These are phyloP conservation scores for Multifurca ochricompacta DNA, from an alignment of 768 basidiomycete species.

Conservation along the genomic window DNA sequence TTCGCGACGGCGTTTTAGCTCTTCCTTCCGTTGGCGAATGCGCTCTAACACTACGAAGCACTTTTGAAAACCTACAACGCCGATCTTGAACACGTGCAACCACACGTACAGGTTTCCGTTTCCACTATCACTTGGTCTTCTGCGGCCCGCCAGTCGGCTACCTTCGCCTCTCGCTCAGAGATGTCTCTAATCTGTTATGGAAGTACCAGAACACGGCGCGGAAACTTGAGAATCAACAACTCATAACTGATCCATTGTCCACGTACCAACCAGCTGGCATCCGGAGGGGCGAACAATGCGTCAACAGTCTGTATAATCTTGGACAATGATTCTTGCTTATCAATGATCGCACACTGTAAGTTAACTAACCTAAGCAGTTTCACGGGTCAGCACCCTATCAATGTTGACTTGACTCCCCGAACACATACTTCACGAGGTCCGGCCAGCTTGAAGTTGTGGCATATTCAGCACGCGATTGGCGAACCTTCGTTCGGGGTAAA, in stretches of 20 bases:
- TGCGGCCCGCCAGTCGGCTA: slow-evolving; percentile 33
- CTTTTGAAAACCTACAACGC: slow-evolving; percentile 8
- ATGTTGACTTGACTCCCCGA: background rate
- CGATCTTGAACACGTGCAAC: slow-evolving; percentile 21
- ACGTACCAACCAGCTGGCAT: slow-evolving; percentile 11
- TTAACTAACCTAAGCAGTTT: slow-evolving; percentile 38
- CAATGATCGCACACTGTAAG: slow-evolving; percentile 44
- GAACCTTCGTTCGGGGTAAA: slow-evolving; percentile 1
- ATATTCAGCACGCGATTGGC: slow-evolving; percentile 20
- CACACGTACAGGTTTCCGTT: slow-evolving; percentile 34
- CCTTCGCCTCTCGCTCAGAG: slow-evolving; percentile 52
- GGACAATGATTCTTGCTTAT: slow-evolving; percentile 41
- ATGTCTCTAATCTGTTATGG: slow-evolving; percentile 55
- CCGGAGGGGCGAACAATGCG: slow-evolving; percentile 31
- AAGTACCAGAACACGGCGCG: slow-evolving; percentile 20
- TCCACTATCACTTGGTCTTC: slow-evolving; percentile 26
- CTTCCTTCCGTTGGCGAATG: slow-evolving; percentile 38
- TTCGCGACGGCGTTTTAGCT: slow-evolving; percentile 40
- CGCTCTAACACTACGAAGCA: slow-evolving; percentile 33
- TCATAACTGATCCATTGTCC: background rate
- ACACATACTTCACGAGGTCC: slow-evolving; percentile 61
- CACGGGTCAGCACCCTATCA: background rate
- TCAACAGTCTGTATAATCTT: slow-evolving; percentile 44
- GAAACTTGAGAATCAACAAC: background rate
- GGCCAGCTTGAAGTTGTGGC: slow-evolving; percentile 53